Evolutionary conservation across 225 moss, liverwort and hornwort genomes (phyloP).

Genomic region (Marchantia polymorpha): DNA sequence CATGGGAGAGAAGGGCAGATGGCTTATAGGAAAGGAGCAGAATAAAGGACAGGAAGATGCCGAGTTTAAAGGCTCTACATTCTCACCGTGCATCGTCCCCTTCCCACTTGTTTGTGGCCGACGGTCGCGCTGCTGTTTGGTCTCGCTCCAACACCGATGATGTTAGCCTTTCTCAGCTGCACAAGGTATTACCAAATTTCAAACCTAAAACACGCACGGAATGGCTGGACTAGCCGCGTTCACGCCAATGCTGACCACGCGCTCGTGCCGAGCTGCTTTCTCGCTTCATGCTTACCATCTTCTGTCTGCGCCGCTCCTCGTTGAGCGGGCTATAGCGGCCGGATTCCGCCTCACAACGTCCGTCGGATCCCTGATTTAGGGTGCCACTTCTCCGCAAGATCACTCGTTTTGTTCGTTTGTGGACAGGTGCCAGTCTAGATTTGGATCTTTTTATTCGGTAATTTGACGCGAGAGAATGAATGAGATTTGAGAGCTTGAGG

Average conservation of each 20-base stretch:
- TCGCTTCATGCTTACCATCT: background rate
- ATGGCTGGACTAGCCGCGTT: background rate
- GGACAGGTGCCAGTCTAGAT: background rate
- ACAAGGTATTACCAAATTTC: constrained; percentile 63
- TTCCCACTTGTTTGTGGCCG: constrained; percentile 60
- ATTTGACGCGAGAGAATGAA: background rate
- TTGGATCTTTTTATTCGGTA: background rate
- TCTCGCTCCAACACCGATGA: constrained; percentile 91
- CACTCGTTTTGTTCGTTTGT: background rate
- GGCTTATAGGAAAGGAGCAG: constrained; percentile 66
- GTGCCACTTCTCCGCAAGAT: background rate
- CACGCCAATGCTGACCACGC: background rate
- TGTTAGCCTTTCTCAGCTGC: constrained; percentile 87
- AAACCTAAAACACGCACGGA: background rate
- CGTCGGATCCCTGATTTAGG: background rate
- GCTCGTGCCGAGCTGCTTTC: background rate
- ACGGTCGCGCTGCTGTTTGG: constrained; percentile 83
- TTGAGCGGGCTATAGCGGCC: background rate
- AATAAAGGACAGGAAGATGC: constrained; percentile 87
- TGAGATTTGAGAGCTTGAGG: constrained; percentile 1
- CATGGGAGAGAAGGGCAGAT: constrained; percentile 81
- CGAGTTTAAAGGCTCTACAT: constrained; percentile 98
- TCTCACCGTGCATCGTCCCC: constrained; percentile 57
- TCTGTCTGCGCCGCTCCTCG: background rate
- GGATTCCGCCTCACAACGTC: background rate